phyloP scores from a whole-genome alignment of 2,329 filamentous ascomycete species.

The Alternaria metachromatica region DNA sequence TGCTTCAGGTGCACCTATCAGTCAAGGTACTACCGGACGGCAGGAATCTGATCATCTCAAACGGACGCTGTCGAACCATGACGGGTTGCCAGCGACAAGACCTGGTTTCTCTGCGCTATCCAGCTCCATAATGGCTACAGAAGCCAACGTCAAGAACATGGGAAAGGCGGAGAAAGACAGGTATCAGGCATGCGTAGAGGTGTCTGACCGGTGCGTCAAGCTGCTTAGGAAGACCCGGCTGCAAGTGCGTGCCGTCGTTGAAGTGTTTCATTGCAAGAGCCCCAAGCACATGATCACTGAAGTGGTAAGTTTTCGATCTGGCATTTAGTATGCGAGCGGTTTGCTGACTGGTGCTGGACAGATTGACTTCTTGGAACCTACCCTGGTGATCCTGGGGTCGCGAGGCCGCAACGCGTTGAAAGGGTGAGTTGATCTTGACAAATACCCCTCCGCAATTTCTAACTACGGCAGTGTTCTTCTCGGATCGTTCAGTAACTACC shows the following conservation, averaged over 20 bases:
- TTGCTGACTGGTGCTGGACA: constrained; percentile 45
- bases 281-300: constrained; percentile 96
- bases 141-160: constrained; percentile 51
- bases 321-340: constrained; percentile 10
- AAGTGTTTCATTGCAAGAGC: constrained; percentile 98
- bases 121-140: constrained; percentile 43
- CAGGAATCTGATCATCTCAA: constrained; percentile 77
- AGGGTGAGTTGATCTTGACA: constrained; percentile 66
- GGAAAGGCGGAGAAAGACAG: constrained; percentile 75
- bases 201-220: constrained; percentile 84
- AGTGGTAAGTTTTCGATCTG: constrained; percentile 63
- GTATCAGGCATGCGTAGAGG: constrained; percentile 78
- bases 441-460: constrained; percentile 21
- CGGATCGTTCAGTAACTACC: constrained; percentile 95
- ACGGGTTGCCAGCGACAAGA: constrained; percentile 42
- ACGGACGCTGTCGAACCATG: constrained; percentile 63
- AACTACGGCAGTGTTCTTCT: constrained; percentile 75
- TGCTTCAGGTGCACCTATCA: constrained; percentile 63
- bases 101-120: constrained; percentile 40
- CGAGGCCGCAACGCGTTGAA: constrained; percentile 90
- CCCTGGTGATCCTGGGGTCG: constrained; percentile 90
- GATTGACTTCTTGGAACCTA: constrained; percentile 91
- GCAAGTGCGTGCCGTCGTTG: constrained; percentile 90
- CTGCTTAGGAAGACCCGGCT: constrained; percentile 88
- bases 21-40: constrained; percentile 74